Evolutionary conservation across 805 yeast genomes (phyloP).

Genomic region (Candida boidinii): DNA sequence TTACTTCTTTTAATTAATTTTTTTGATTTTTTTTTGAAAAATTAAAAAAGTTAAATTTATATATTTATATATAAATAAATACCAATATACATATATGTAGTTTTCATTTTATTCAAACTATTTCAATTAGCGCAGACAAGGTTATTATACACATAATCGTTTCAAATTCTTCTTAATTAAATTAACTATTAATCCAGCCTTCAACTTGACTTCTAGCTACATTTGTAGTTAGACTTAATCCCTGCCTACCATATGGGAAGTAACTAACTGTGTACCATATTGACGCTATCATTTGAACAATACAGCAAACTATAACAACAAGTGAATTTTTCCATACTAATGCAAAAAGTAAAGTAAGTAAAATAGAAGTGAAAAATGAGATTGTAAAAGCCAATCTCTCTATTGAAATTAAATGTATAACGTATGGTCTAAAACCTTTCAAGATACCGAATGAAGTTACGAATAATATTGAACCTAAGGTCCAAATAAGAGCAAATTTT

Average conservation of each 20-base stretch:
- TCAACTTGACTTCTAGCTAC: conserved; percentile 30
- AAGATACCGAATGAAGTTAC: conserved; percentile 75
- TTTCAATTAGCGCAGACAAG: too few species aligned
- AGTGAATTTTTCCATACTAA: conserved; percentile 55
- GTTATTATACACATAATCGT: too few species aligned
- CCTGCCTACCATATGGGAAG: conserved; percentile 85
- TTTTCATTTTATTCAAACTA: too few species aligned
- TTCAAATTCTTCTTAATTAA: too few species aligned
- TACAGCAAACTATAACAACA: conserved; percentile 60
- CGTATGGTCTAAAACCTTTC: conserved; percentile 78
- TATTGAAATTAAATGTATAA: conserved; percentile 56
- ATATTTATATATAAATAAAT: not conserved
- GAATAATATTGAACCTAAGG: conserved; percentile 76
- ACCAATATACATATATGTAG: not conserved
- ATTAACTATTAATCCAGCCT: conserved; percentile 16
- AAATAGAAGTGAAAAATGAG: conserved; percentile 65
- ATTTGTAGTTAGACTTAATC: conserved; percentile 47
- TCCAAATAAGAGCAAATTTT: conserved; percentile 80
- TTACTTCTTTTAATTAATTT: too few species aligned
- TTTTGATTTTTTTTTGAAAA: too few species aligned
- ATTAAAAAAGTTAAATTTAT: not conserved
- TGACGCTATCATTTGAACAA: conserved; percentile 69
- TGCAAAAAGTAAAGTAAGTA: conserved; percentile 63
- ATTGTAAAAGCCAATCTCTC: conserved; percentile 67
- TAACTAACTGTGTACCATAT: conserved; percentile 78